Base-by-base conservation (phyloP, 345 rosid genomes). In the Boechera retrofracta region DNA sequence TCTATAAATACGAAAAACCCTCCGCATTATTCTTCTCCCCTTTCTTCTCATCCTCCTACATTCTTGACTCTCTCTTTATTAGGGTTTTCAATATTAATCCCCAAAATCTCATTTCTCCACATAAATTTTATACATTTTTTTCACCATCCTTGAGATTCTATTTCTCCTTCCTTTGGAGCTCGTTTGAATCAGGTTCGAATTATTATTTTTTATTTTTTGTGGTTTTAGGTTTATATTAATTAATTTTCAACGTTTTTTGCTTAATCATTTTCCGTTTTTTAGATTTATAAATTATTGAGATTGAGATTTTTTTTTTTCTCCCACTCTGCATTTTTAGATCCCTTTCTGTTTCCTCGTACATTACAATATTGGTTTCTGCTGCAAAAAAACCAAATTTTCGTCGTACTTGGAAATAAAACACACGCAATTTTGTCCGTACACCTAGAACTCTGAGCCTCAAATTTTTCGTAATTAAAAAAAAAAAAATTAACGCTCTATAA, bases 1-100 rank as follows among this genome's bases (percentile, higher is more conserved):
- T 74, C 77, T 74, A 74, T 64, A 74, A 74, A 74, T 54, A 74
- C 57, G 55, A 53, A 41, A 60, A 64, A 32, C 64, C 64, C 64
- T 74, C 48, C 36, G 21, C 16, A 44, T 4, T 12, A 1, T 55
- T 55, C 56, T 64, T 44, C 64, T 44, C 71, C 57, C 48, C 39
- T 26, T 51, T 52, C 29, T 71, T 45, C 45, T 64, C 71, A 24
- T 64, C 47, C 61, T 61, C 77, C 53, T 67, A 67, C 32, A 44
- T 74, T 45, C 78, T 66, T 66, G 15, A 62, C 29, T 31, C 56
- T 54, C 63, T 42, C 54, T 61, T 48, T 39, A 8, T 73, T 64
- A 64, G 48, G 42, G 54, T 29, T 73, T 21, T 73, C 45, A 54
- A 3, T n/a, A 15, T 39, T 8, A 4, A 12, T 5, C 24, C n/a